A percentile compares a stretch with the other conserved stretches of the same genome.
These are phyloP conservation scores for Poa pratensis DNA, from an alignment of 176 grass and related monocot species.

Conservation along the genomic window DNA sequence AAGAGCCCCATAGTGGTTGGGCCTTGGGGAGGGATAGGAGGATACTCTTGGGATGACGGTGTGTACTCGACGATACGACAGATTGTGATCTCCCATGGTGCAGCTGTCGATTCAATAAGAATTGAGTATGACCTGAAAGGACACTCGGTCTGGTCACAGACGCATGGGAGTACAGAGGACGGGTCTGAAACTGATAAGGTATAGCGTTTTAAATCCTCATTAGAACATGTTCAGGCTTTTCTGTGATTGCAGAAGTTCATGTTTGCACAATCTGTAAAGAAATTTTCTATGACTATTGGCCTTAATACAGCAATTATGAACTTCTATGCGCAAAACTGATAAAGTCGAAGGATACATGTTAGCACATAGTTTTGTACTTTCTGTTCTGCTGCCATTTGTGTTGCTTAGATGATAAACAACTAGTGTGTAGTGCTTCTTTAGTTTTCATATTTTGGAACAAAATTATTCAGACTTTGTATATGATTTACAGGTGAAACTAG, in stretches of 20 bases:
- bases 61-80: constrained; percentile 64
- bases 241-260: not conserved
- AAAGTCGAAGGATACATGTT: constrained; percentile 14
- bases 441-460: constrained; percentile 20
- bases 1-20: constrained; percentile 71
- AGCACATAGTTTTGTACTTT: not conserved
- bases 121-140: constrained; percentile 64
- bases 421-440: not conserved
- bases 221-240: not conserved
- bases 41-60: constrained; percentile 69
- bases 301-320: constrained; percentile 7
- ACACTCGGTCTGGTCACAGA: constrained; percentile 50
- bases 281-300: not conserved
- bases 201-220: constrained; percentile 34
- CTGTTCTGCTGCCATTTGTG: not conserved
- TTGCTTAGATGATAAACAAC: not conserved
- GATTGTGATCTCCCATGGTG: constrained; percentile 68
- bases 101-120: constrained; percentile 64
- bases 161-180: constrained; percentile 49
- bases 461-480: not conserved
- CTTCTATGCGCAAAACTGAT: not conserved
- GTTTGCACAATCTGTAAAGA: not conserved
- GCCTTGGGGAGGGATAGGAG: constrained; percentile 81
- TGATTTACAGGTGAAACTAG: constrained; percentile 57
- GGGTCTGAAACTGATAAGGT: constrained; percentile 59